These are phyloP conservation scores for Linanthus parryae DNA, from an alignment of 148 eudicot genomes.

Conservation along the genomic window DNA sequence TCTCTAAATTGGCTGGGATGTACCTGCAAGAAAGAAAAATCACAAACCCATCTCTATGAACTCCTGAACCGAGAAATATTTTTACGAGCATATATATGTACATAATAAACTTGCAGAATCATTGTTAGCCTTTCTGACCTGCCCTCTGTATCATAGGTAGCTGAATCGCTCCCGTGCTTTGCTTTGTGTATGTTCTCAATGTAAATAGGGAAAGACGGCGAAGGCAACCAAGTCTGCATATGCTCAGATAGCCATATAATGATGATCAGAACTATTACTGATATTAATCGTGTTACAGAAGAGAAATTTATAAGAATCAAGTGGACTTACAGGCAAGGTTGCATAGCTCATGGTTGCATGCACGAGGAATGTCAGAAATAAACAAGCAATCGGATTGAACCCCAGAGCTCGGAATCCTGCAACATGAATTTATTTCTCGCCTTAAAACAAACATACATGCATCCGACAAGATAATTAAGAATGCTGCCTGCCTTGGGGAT, in stretches of 20 bases:
- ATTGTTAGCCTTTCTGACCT: constrained; percentile 29
- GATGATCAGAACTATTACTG: background rate
- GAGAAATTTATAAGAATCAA: background rate
- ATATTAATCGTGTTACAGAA: background rate
- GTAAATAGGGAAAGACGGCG: constrained; percentile 56
- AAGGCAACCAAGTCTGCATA: constrained; percentile 63
- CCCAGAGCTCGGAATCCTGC: constrained; percentile 47
- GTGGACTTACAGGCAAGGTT: constrained; percentile 36
- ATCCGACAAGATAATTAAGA: too few relatives aligned
- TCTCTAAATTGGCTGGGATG: constrained; percentile 59
- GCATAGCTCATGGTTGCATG: constrained; percentile 44
- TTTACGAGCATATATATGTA: background rate
- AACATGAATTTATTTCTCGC: too few relatives aligned
- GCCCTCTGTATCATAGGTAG: constrained; percentile 66
- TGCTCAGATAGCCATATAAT: too few relatives aligned
- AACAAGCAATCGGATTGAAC: constrained; percentile 33
- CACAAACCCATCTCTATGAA: background rate
- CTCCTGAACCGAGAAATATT: background rate
- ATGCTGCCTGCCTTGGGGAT: too few relatives aligned
- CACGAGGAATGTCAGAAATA: constrained; percentile 25
- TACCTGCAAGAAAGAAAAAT: constrained; percentile 32
- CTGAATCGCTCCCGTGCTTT: constrained; percentile 71
- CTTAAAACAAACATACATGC: too few relatives aligned
- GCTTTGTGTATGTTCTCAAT: constrained; percentile 55
- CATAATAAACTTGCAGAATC: background rate